A percentile compares a stretch with the other conserved stretches of the same genome.
phyloP scores from a whole-genome alignment of 2,329 filamentous ascomycete genomes.

The Cladosporium sp. region DNA sequence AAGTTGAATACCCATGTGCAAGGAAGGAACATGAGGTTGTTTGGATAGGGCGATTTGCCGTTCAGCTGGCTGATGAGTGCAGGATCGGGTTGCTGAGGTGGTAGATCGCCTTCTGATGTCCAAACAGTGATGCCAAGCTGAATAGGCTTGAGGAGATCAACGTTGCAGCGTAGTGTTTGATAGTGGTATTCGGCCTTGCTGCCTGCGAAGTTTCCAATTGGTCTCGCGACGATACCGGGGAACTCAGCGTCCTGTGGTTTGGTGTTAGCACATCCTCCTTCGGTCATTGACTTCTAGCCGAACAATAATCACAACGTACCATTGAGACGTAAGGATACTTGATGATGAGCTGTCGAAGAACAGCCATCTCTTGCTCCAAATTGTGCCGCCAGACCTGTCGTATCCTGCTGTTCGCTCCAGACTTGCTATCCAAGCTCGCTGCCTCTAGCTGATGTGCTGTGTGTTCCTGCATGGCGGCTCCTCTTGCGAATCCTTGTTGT shows the following conservation, averaged over 20 bases:
- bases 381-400: conserved; percentile 96
- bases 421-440: conserved; percentile 50
- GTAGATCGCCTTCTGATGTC: conserved; percentile 84
- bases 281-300: not conserved
- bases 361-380: conserved; percentile 84
- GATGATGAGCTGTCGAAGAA: conserved; percentile 79
- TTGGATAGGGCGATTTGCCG: conserved; percentile 46
- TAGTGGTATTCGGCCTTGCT: conserved; percentile 99
- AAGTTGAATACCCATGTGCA: conserved; percentile 99
- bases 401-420: conserved; percentile 75
- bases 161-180: conserved; percentile 94
- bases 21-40: conserved; percentile 60
- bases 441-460: conserved; percentile 46
- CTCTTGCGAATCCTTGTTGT: conserved; percentile 82
- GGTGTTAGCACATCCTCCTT: not conserved
- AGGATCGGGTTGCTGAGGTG: conserved; percentile 65
- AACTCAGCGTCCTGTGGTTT: conserved; percentile 87
- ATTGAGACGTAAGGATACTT: conserved; percentile 96
- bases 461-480: conserved; percentile 57
- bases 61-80: conserved; percentile 47
- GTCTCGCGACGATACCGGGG: conserved; percentile 92
- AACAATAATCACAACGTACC: conserved; percentile 70
- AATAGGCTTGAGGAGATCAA: conserved; percentile 96
- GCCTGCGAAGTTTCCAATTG: conserved; percentile 83
- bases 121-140: conserved; percentile 95